These are phyloP conservation scores for Aspergillus pseudoglaucus DNA, from an alignment of 2,329 filamentous ascomycete genomes.

Conservation along the genomic window DNA sequence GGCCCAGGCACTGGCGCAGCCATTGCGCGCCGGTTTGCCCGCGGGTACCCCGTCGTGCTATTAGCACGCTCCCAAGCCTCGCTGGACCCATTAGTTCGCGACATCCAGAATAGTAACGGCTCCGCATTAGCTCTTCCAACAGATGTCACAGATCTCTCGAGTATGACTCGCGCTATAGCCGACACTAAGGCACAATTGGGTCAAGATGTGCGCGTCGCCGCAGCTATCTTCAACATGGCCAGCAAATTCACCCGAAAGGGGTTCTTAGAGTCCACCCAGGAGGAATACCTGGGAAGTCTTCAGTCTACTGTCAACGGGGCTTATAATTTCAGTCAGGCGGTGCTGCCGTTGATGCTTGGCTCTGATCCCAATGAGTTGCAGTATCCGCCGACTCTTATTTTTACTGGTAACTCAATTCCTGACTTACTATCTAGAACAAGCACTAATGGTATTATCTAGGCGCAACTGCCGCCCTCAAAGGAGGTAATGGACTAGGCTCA, in stretches of 20 bases:
- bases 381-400: conserved; percentile 48
- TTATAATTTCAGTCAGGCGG: conserved; percentile 45
- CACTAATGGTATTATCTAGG: conserved; percentile 14
- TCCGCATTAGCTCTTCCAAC: conserved; percentile 64
- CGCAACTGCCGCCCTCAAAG: conserved; percentile 49
- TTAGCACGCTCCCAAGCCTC: conserved; percentile 63
- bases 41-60: conserved; percentile 65
- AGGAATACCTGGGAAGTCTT: conserved; percentile 16
- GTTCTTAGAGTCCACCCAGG: conserved; percentile 18
- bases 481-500: conserved; percentile 42
- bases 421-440: not conserved
- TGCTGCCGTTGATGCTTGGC: conserved; percentile 41
- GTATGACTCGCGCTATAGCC: conserved; percentile 31
- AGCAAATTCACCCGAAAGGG: conserved; percentile 26
- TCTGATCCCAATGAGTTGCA: conserved; percentile 29
- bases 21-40: conserved; percentile 52
- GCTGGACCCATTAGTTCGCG: conserved; percentile 59
- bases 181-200: conserved; percentile 10
- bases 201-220: conserved; percentile 15
- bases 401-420: conserved; percentile 30
- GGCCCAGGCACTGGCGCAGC: conserved; percentile 15
- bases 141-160: conserved; percentile 52
- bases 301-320: conserved; percentile 37
- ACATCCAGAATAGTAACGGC: conserved; percentile 63
- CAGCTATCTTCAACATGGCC: conserved; percentile 49